Evolutionary conservation across 1,284 basidiomycete species (phyloP).

Genomic region (Apiotrichum porosum): DNA sequence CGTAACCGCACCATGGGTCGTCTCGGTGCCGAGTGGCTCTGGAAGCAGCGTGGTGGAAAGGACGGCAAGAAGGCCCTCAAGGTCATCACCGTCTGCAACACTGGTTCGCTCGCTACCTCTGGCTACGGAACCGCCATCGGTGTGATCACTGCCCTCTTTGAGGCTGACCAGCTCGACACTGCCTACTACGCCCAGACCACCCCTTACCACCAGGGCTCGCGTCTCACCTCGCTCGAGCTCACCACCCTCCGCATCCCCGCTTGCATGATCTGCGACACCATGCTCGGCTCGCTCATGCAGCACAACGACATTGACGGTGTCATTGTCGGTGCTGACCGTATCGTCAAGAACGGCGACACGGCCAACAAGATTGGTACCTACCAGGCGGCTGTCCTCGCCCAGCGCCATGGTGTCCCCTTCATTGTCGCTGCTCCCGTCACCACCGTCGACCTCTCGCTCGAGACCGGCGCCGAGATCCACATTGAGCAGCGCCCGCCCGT

Average conservation of each 20-base stretch:
- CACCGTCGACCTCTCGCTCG: slow-evolving; percentile 75
- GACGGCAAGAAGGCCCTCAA: slow-evolving; percentile 58
- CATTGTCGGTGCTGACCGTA: slow-evolving; percentile 76
- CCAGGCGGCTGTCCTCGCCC: slow-evolving; percentile 80
- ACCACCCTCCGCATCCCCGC: slow-evolving; percentile 73
- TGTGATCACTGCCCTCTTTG: slow-evolving; percentile 81
- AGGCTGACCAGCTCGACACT: slow-evolving; percentile 65
- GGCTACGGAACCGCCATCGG: slow-evolving; percentile 91
- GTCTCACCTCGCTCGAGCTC: slow-evolving; percentile 78
- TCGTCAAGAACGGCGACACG: slow-evolving; percentile 85
- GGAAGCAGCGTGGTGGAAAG: slow-evolving; percentile 51
- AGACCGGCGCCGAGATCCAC: slow-evolving; percentile 74
- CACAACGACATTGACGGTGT: slow-evolving; percentile 80
- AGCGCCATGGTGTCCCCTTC: slow-evolving; percentile 77
- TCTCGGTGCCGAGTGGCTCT: slow-evolving; percentile 77
- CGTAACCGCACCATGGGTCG: slow-evolving; percentile 76
- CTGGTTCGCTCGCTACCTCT: slow-evolving; percentile 84
- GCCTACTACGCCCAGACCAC: slow-evolving; percentile 89
- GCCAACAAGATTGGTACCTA: slow-evolving; percentile 94
- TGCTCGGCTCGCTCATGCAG: slow-evolving; percentile 88
- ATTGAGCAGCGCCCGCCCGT: slow-evolving; percentile 82
- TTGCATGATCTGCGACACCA: slow-evolving; percentile 89
- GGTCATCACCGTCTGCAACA: slow-evolving; percentile 91
- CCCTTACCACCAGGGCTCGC: slow-evolving; percentile 75
- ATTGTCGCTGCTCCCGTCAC: slow-evolving; percentile 85